These are phyloP conservation scores for Aphanocladium album DNA, from an alignment of 2,329 filamentous ascomycete species.

Conservation along the genomic window DNA sequence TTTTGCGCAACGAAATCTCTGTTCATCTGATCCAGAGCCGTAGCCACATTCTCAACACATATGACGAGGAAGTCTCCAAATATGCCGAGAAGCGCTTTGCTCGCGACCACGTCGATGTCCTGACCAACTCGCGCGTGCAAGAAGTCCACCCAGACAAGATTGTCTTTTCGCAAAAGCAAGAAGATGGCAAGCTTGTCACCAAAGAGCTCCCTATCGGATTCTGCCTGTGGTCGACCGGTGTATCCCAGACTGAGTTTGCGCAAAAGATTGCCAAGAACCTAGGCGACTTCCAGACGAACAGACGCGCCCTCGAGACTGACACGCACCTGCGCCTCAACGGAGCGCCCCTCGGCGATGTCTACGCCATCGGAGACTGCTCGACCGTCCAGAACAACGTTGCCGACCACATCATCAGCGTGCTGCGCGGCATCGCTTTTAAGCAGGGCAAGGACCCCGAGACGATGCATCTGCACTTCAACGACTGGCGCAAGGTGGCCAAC, in stretches of 20 bases:
- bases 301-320: slow-evolving; percentile 89
- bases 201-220: slow-evolving; percentile 96
- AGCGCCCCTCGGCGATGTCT: slow-evolving; percentile 87
- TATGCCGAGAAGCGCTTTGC: slow-evolving; percentile 90
- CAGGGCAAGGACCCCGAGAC: slow-evolving; percentile 84
- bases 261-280: slow-evolving; percentile 74
- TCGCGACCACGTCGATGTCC: slow-evolving; percentile 83
- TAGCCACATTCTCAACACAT: slow-evolving; percentile 94
- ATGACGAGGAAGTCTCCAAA: slow-evolving; percentile 87
- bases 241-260: slow-evolving; percentile 78
- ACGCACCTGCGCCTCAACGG: slow-evolving; percentile 85
- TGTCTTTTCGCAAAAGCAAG: slow-evolving; percentile 76
- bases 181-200: slow-evolving; percentile 67
- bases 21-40: slow-evolving; percentile 95
- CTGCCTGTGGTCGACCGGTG: slow-evolving; percentile 96
- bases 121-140: slow-evolving; percentile 89
- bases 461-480: slow-evolving; percentile 77
- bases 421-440: slow-evolving; percentile 86
- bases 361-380: slow-evolving; percentile 91
- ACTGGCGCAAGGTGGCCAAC: slow-evolving; percentile 81
- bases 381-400: slow-evolving; percentile 98
- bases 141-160: slow-evolving; percentile 82
- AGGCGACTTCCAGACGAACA: slow-evolving; percentile 72
- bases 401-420: slow-evolving; percentile 83
- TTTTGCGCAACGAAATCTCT: slow-evolving; percentile 95